A percentile compares a stretch with the other conserved stretches of the same genome.
phyloP scores from a whole-genome alignment of 140 eudicot species.

The Cichorium intybus region DNA sequence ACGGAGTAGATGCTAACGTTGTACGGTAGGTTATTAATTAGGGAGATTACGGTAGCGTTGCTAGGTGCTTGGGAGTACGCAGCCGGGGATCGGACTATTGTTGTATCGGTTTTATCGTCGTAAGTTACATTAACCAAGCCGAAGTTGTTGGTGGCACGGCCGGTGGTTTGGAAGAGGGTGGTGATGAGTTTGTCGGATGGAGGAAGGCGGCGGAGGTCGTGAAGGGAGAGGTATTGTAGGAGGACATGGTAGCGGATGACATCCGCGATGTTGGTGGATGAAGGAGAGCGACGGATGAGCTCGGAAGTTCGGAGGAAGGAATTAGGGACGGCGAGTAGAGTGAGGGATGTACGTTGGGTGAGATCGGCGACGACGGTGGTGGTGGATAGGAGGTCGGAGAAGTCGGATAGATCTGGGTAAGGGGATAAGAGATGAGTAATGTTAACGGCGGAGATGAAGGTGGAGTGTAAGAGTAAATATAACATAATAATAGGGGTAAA shows the following conservation, averaged over 20 bases:
- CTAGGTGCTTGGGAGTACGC: conserved; percentile 30
- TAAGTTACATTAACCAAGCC: conserved; percentile 59
- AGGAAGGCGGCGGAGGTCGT: conserved; percentile 54
- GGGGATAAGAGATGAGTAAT: conserved; percentile 64
- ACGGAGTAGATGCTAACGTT: conserved; percentile 51
- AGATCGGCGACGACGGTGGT: too few relatives aligned
- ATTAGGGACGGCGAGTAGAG: too few relatives aligned
- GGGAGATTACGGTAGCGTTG: conserved; percentile 46
- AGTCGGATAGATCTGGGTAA: conserved; percentile 73
- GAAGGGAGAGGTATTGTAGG: conserved; percentile 49
- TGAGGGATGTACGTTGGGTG: too few relatives aligned
- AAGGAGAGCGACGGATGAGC: too few relatives aligned
- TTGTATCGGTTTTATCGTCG: conserved; percentile 27
- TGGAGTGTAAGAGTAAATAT: conserved; percentile 34
- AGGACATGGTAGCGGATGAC: conserved; percentile 84
- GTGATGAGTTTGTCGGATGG: conserved; percentile 56
- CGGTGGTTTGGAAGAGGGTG: too few relatives aligned
- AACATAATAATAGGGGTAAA: conserved; percentile 43
- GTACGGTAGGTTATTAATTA: conserved; percentile 38
- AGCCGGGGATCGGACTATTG: conserved; percentile 45
- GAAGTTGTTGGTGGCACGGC: conserved; percentile 58
- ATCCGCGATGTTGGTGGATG: conserved; percentile 62
- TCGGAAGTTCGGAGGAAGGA: too few relatives aligned
- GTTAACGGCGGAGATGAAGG: conserved; percentile 52
- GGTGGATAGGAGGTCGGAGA: too few relatives aligned